These are phyloP conservation scores for Zalaria sp. DNA, from an alignment of 2,329 filamentous ascomycete species.

Conservation along the genomic window DNA sequence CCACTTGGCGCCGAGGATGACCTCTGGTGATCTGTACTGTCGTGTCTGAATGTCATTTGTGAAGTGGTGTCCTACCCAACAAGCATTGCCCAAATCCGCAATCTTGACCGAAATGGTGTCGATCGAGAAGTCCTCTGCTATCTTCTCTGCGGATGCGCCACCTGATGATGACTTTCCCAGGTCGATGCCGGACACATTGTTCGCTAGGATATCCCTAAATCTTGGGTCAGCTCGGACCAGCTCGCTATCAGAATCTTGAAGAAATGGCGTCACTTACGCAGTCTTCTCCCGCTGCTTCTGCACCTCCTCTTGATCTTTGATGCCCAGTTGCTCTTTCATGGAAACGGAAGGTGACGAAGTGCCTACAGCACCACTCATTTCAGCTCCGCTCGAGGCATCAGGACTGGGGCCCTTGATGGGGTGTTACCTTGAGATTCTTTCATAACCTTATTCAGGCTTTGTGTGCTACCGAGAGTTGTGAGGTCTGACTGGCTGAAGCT, in stretches of 20 bases:
- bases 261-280: slow-evolving; percentile 48
- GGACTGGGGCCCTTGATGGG: slow-evolving; percentile 27
- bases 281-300: slow-evolving; percentile 86
- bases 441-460: slow-evolving; percentile 74
- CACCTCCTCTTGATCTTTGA: slow-evolving; percentile 35
- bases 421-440: slow-evolving; percentile 53
- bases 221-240: slow-evolving; percentile 9
- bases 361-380: slow-evolving; percentile 44
- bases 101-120: slow-evolving; percentile 97
- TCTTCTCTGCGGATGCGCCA: slow-evolving; percentile 40
- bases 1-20: slow-evolving; percentile 95
- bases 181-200: slow-evolving; percentile 89
- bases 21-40: slow-evolving; percentile 93
- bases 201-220: slow-evolving; percentile 60
- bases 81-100: slow-evolving; percentile 93
- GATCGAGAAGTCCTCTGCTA: slow-evolving; percentile 43
- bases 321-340: slow-evolving; percentile 44
- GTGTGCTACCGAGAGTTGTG: slow-evolving; percentile 42
- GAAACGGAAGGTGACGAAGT: slow-evolving; percentile 34
- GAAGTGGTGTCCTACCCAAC: slow-evolving; percentile 98
- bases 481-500: slow-evolving; percentile 73
- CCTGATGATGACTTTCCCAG: slow-evolving; percentile 44
- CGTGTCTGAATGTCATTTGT: slow-evolving; percentile 98
- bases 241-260: slow-evolving; percentile 4
- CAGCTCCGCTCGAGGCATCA: slow-evolving; percentile 25